Base-by-base conservation (phyloP, 352 stramenopile genomes). In the Globisporangium heterothallicum region DNA sequence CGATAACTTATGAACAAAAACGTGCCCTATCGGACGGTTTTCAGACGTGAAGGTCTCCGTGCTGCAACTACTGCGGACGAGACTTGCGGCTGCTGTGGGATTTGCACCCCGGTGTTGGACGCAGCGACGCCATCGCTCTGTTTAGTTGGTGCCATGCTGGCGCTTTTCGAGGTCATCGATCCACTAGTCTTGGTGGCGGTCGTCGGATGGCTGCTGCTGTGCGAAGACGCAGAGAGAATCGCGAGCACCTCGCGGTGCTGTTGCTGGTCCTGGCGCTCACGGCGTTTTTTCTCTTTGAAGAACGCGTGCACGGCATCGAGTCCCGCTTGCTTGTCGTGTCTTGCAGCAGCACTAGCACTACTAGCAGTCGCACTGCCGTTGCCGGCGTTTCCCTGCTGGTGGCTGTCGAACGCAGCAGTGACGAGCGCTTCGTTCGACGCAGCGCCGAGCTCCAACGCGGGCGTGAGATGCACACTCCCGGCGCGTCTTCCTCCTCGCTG, bases 271-370 rank as follows among this genome's bases (percentile, higher is more conserved):
- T 72, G 64, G 30, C 65, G 63, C 40, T 76, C 69, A 3, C 45
- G 25, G 4, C 60, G 58, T 18, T 62, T 60, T 30, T 82, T 77
- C 32, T 86, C 67, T 9, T 50, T 54, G 30, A 84, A 86, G 42
- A 78, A 78, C 1, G 62, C 62, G 12, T 72, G 62, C 7, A 78
- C 63, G 1, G 66, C 56, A 25, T 54, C 70, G 27, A 60, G 60
- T 47, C 59, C 62, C 29, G 45, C 62, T 10, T 6, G 41, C 18
- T 48, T 54, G 57, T 51, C 59, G 18, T 3, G 29, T 38, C 0
- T 16, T 14, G 16, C 18, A 38, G 42, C 32, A 49, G 26, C 32
- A 35, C n/a, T 60, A n/a, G n/a, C n/a, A 19, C 2, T 35, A 36
- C 0, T 16, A n/a, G 16, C 18, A 38, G 42, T 38, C 49, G 26